phyloP scores from a whole-genome alignment of 2,329 filamentous ascomycete genomes.

The Chaetomiaceae sp. region DNA sequence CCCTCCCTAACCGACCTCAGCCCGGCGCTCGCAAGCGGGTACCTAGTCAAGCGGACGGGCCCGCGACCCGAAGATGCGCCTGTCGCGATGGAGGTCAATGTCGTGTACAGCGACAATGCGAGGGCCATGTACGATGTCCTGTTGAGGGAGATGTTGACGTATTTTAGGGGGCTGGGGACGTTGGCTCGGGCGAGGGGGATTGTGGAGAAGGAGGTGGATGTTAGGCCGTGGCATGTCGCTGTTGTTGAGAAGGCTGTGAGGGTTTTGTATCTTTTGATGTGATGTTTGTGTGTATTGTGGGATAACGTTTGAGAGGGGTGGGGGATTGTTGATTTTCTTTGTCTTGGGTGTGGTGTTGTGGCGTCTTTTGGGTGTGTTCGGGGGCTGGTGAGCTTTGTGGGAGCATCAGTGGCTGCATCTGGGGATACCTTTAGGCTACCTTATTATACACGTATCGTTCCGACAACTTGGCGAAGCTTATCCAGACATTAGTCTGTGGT shows the following conservation, averaged over 20 bases:
- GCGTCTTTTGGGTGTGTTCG: no score
- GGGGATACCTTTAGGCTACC: no score
- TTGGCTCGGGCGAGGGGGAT: conserved; percentile 64
- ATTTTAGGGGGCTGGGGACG: conserved; percentile 65
- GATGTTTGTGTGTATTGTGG: conserved; percentile 14
- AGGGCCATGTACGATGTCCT: conserved; percentile 58
- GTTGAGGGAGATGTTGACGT: conserved; percentile 64
- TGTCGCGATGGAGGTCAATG: conserved; percentile 58
- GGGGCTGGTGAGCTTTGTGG: no score
- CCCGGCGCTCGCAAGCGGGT: conserved; percentile 59
- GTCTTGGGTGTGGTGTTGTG: background rate
- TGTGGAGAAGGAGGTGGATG: conserved; percentile 53
- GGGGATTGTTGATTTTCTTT: background rate
- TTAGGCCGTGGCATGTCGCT: conserved; percentile 75
- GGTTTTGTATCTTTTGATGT: conserved; percentile 62
- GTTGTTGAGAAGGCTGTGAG: conserved; percentile 65
- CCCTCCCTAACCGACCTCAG: conserved; percentile 50
- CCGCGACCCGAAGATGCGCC: conserved; percentile 54
- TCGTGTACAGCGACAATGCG: conserved; percentile 51
- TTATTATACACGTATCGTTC: no score
- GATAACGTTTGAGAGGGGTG: background rate
- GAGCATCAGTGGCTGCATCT: no score
- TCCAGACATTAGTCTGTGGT: background rate
- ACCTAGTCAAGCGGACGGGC: conserved; percentile 61
- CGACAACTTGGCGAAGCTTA: no score